Evolutionary conservation across 108 stramenopile species (phyloP).

Genomic region (Cyclotella choctawhatcheeana): DNA sequence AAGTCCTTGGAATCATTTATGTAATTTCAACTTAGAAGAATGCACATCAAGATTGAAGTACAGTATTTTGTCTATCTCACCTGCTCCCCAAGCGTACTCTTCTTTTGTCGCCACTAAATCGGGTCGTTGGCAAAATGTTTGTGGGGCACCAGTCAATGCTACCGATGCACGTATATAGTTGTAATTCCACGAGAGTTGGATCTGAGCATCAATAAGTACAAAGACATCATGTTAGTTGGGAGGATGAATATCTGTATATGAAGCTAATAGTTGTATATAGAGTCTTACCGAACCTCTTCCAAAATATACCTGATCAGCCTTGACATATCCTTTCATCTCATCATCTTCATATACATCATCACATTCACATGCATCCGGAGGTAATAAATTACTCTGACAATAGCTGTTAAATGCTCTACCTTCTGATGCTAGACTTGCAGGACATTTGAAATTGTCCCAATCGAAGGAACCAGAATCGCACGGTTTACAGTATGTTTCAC

Average conservation of each 20-base stretch:
- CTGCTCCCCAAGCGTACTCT: constrained; percentile 52
- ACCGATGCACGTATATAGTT: constrained; percentile 45
- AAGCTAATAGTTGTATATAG: neutral
- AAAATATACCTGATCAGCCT: constrained; percentile 39
- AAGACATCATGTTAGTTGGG: neutral
- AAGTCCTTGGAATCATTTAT: constrained; percentile 13
- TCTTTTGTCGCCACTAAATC: constrained; percentile 48
- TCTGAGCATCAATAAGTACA: neutral
- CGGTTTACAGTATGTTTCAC: constrained; percentile 51
- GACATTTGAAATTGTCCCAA: constrained; percentile 37
- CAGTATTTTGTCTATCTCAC: neutral
- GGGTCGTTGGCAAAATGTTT: constrained; percentile 52
- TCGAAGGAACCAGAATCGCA: constrained; percentile 35
- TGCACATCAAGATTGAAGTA: neutral
- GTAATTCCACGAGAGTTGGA: constrained; percentile 56
- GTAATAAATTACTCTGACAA: constrained; percentile 47
- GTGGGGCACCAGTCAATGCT: constrained; percentile 43
- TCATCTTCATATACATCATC: constrained; percentile 43
- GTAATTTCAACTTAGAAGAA: neutral
- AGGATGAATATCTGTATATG: neutral
- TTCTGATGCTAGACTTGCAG: constrained; percentile 27
- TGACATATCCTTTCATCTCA: constrained; percentile 36
- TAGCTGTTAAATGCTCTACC: constrained; percentile 42
- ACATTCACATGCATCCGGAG: constrained; percentile 52
- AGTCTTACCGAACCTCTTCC: constrained; percentile 36